These are phyloP conservation scores for Durotheca rogersii DNA, from an alignment of 495 filamentous ascomycete species.

Conservation along the genomic window DNA sequence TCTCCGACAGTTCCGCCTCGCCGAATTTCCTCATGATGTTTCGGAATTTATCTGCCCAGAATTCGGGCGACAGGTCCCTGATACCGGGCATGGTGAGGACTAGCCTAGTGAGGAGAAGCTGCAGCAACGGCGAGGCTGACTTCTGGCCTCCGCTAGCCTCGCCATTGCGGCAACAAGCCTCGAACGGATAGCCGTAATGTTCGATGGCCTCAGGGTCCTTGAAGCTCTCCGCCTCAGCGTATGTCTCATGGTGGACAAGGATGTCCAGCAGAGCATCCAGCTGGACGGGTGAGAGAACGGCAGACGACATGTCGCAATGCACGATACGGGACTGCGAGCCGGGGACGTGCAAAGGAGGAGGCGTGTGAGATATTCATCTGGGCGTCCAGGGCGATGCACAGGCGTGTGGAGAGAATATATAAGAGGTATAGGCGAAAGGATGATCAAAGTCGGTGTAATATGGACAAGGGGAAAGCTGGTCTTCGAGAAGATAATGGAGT, in stretches of 20 bases:
- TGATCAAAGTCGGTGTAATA: too few relatives aligned
- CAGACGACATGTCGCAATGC: slow-evolving; percentile 18
- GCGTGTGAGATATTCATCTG: background rate
- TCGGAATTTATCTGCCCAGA: slow-evolving; percentile 56
- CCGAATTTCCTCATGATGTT: slow-evolving; percentile 53
- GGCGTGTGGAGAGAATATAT: too few relatives aligned
- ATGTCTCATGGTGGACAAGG: slow-evolving; percentile 64
- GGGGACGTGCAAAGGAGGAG: background rate
- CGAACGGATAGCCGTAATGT: slow-evolving; percentile 61
- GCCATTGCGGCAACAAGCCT: slow-evolving; percentile 3
- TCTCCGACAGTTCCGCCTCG: slow-evolving; percentile 62
- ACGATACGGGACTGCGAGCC: background rate
- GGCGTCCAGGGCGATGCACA: too few relatives aligned
- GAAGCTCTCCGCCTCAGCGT: slow-evolving; percentile 61
- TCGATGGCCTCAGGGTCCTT: slow-evolving; percentile 55
- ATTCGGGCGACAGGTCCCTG: slow-evolving; percentile 54
- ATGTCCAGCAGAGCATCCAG: slow-evolving; percentile 64
- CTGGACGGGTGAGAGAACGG: slow-evolving; percentile 48
- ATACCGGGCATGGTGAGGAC: slow-evolving; percentile 58
- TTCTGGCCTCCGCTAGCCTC: background rate
- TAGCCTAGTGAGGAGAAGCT: slow-evolving; percentile 57
- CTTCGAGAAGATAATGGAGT: too few relatives aligned
- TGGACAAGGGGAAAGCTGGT: too few relatives aligned
- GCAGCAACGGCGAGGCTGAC: slow-evolving; percentile 58
- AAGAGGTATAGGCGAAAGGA: too few relatives aligned